Evolutionary conservation across 106 monocot species (phyloP).

Genomic region (Phalaenopsis aphrodite): DNA sequence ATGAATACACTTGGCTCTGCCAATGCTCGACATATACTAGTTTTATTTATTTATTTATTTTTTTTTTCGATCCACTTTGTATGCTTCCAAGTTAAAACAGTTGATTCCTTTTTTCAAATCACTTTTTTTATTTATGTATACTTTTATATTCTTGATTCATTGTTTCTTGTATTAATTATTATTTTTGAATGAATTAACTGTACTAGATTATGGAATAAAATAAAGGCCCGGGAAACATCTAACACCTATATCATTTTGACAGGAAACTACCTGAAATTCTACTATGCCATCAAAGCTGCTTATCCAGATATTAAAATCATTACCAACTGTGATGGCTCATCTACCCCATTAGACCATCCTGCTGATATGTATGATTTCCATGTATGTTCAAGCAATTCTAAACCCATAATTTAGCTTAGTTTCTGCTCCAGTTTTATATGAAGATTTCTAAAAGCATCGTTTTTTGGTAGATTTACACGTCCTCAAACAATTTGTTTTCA

Average conservation of each 20-base stretch:
- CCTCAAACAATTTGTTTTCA: slow-evolving; percentile 62
- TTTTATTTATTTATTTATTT: too few relatives aligned
- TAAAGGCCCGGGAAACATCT: neutral
- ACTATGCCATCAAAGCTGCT: slow-evolving; percentile 67
- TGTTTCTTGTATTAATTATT: neutral
- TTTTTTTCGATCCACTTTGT: neutral
- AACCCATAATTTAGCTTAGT: neutral
- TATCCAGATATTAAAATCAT: slow-evolving; percentile 84
- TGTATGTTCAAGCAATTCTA: slow-evolving; percentile 34
- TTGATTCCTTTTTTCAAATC: neutral
- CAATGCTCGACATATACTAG: neutral
- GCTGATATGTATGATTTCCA: slow-evolving; percentile 95
- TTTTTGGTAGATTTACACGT: slow-evolving; percentile 61
- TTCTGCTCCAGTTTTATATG: neutral
- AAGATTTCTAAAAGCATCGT: neutral
- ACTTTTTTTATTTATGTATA: neutral
- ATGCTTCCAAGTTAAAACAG: neutral
- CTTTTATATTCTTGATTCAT: neutral
- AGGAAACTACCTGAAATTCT: slow-evolving; percentile 87
- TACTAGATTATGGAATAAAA: neutral
- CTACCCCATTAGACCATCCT: slow-evolving; percentile 55
- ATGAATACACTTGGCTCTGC: too few relatives aligned
- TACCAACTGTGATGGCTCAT: slow-evolving; percentile 88
- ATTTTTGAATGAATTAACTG: neutral
- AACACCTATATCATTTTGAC: slow-evolving; percentile 17